phyloP scores from a whole-genome alignment of 2,329 filamentous ascomycete species.

The Cladophialophora bantiana region DNA sequence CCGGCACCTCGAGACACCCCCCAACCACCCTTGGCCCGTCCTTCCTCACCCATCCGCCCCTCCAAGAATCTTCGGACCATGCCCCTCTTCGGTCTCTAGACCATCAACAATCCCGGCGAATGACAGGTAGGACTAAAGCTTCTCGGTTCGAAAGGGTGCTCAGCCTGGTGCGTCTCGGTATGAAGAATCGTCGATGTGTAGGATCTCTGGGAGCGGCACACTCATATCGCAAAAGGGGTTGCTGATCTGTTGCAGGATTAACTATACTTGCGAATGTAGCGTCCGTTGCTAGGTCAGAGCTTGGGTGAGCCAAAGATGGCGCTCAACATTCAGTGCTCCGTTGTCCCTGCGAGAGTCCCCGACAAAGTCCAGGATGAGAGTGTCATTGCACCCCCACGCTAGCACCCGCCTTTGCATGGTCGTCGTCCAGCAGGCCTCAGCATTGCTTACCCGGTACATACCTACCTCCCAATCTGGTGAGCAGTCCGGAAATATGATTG shows the following conservation, averaged over 20 bases:
- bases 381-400: slow-evolving; percentile 23
- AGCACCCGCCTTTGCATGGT: background rate
- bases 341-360: background rate
- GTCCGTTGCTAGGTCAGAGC: background rate
- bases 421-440: slow-evolving; percentile 10
- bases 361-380: slow-evolving; percentile 1
- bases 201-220: background rate
- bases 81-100: background rate
- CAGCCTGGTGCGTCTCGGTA: background rate
- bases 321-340: background rate
- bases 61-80: background rate
- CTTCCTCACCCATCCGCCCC: background rate
- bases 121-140: background rate
- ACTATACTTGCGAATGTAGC: background rate
- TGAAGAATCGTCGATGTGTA: slow-evolving; percentile 1
- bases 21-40: background rate
- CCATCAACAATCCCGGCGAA: background rate
- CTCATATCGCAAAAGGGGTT: background rate
- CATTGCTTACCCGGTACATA: no score
- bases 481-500: slow-evolving; percentile 10
- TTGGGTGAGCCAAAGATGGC: background rate
- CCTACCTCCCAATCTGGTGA: slow-evolving; percentile 15
- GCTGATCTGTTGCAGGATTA: background rate
- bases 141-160: background rate
- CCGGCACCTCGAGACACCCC: background rate